phyloP scores from a whole-genome alignment of 106 monocot genomes.

The Dioscorea zingiberensis region DNA sequence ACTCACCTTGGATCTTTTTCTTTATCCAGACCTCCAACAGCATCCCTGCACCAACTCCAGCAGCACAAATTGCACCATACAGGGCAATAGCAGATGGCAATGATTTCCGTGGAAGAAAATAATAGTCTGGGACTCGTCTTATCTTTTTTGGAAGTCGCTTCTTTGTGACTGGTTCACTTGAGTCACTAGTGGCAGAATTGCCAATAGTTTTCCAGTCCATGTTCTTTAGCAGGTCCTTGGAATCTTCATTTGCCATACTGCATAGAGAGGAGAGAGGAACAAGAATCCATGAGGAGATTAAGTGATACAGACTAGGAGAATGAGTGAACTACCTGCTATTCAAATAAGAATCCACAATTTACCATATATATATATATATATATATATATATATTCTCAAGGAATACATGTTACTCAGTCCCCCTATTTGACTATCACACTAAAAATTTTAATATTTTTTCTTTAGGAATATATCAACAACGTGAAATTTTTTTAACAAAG shows the following conservation, averaged over 20 bases:
- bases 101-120: slow-evolving; percentile 69
- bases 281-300: too few species aligned
- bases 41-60: slow-evolving; percentile 91
- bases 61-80: slow-evolving; percentile 55
- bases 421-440: too few species aligned
- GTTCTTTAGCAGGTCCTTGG: slow-evolving; percentile 74
- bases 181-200: slow-evolving; percentile 16
- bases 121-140: slow-evolving; percentile 84
- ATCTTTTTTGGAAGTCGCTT: slow-evolving; percentile 71
- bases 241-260: slow-evolving; percentile 45
- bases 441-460: too few species aligned
- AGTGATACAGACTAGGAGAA: too few species aligned
- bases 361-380: too few species aligned
- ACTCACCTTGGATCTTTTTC: slow-evolving; percentile 69
- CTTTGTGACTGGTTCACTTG: slow-evolving; percentile 30
- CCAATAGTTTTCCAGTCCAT: slow-evolving; percentile 77
- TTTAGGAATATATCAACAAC: too few species aligned
- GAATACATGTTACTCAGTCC: too few species aligned
- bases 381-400: too few species aligned
- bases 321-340: too few species aligned
- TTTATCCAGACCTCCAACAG: slow-evolving; percentile 80
- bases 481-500: too few species aligned
- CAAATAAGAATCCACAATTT: too few species aligned
- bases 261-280: too few species aligned
- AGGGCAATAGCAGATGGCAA: slow-evolving; percentile 49